phyloP scores from a whole-genome alignment of 768 basidiomycete genomes.

The Tylopilus plumbeoviolaceoides region DNA sequence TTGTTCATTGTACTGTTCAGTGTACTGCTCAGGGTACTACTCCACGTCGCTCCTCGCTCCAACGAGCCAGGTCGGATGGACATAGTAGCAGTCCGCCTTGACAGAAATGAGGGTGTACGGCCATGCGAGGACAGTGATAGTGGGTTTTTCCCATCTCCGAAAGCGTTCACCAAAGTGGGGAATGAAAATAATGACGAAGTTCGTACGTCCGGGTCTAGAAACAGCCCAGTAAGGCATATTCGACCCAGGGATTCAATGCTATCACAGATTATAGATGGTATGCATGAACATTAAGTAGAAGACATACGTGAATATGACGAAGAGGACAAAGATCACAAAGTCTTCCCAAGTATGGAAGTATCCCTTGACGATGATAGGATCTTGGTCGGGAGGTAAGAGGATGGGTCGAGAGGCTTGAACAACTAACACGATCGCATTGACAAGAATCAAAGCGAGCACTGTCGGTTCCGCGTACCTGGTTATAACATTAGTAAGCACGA shows the following conservation, averaged over 20 bases:
- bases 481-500: background rate
- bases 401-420: conserved; percentile 68
- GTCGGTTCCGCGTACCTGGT: conserved; percentile 80
- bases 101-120: too few relatives aligned
- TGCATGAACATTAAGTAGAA: conserved; percentile 24
- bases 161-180: conserved; percentile 35
- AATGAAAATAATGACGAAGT: conserved; percentile 46
- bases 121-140: too few relatives aligned
- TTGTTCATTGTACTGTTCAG: too few relatives aligned
- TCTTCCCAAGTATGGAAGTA: conserved; percentile 93
- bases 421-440: conserved; percentile 78
- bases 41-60: too few relatives aligned
- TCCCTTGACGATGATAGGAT: conserved; percentile 49
- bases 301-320: conserved; percentile 75
- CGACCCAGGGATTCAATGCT: conserved; percentile 85
- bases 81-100: too few relatives aligned
- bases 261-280: background rate
- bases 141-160: conserved; percentile 39
- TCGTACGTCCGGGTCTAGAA: conserved; percentile 77
- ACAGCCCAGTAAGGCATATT: conserved; percentile 85
- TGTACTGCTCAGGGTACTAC: too few relatives aligned
- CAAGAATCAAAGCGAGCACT: conserved; percentile 77
- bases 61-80: too few relatives aligned
- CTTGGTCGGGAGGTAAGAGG: conserved; percentile 43
- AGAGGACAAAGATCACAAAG: conserved; percentile 73